Base-by-base conservation (phyloP, 257 asterid species). In the Linaria vulgaris region DNA sequence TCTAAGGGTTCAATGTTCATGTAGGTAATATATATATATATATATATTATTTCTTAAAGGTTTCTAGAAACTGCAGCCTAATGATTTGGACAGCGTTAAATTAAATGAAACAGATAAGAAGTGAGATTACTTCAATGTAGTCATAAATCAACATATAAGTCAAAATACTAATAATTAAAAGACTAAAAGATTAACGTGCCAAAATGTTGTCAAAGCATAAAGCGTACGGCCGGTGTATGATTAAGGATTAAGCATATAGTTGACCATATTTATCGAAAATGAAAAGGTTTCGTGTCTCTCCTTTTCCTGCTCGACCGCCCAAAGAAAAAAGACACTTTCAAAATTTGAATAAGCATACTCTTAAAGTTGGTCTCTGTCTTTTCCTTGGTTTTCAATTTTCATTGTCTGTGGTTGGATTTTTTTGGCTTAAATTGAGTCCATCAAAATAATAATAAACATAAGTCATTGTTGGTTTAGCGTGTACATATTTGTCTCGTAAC, bases 251-350 rank as follows among this genome's bases (percentile, higher is more conserved):
- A 69, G 17, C 68, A 57, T 70, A 72, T 60, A 56, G 9, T 34
- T 34, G 10, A 34, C 41, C 41, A 34, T 34, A 34, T 34, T 34
- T 51, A 31, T 10, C 66, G 59, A 39, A 51, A 45, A 22, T 58
- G 54, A 6, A 38, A 44, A 21, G 24, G 23, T 58, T 17, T 15
- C 24, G 37, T 67, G 51, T 25, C 27, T 56, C n/a, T 56, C 59
- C 51, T 30, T 67, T 30, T 67, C 49, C 9, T 3, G 12, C 51
- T 66, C 70, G 70, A 77, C 85, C 82, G 80, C 45, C 82, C 80
- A 74, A 77, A 76, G 76, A 71, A 80, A 41, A 27, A 41, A 9
- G 13, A 34, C 59, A 56, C 62, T 30, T n/a, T 50, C 59, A 13
- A 27, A 57, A 31, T 21, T 62, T 50, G 62, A 34, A 19, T 14